Conservation (phyloP, 78 protist species). For the Pigoraptor vietnamica region DNA sequence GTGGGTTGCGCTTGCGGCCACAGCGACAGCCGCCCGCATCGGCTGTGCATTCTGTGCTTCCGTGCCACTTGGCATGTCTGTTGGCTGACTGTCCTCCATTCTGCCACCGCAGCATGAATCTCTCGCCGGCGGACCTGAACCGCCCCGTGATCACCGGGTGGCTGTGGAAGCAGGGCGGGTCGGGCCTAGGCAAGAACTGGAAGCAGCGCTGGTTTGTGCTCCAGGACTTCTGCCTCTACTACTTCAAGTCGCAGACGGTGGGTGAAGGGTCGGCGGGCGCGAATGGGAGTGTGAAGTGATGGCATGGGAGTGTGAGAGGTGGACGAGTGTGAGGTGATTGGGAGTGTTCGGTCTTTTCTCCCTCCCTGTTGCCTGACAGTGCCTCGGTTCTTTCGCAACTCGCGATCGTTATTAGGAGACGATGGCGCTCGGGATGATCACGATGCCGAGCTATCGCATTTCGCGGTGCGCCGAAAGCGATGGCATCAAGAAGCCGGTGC, state of each 20-base stretch:
- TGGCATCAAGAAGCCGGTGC: neutral
- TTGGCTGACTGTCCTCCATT: neutral
- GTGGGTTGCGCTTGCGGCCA: neutral
- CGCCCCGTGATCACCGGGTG: neutral
- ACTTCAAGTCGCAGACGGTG: slow-evolving; percentile 7
- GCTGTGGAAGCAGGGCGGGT: neutral
- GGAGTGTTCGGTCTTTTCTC: neutral
- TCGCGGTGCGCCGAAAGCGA: neutral
- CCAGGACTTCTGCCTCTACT: slow-evolving; percentile 2
- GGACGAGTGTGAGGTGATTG: neutral
- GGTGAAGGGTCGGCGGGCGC: neutral
- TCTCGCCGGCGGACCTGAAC: neutral
- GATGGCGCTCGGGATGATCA: neutral
- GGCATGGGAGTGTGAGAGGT: neutral
- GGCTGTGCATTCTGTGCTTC: neutral
- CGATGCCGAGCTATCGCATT: neutral
- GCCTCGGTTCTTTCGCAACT: too few relatives aligned
- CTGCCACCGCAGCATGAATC: neutral
- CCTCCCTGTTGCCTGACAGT: neutral
- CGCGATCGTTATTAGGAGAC: too few relatives aligned
- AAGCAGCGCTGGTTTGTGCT: slow-evolving; percentile 19
- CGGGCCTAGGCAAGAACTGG: neutral
- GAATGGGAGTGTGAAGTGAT: neutral
- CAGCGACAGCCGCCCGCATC: neutral
- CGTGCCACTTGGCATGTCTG: neutral